phyloP scores from a whole-genome alignment of 352 stramenopile species.

The Phytophthora crassamura region DNA sequence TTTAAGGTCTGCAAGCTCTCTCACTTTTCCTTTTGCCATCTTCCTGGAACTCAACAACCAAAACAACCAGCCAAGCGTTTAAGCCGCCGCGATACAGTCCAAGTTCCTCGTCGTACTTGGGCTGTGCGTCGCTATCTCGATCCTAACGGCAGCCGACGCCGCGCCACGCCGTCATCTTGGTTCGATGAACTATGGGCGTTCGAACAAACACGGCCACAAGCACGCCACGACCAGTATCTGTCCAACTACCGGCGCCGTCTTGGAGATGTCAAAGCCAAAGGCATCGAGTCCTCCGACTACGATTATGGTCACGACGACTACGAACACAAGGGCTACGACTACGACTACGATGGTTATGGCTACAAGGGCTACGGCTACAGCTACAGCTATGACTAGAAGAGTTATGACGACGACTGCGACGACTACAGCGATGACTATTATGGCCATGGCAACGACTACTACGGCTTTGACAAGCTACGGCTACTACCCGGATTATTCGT shows the following conservation, averaged over 20 bases:
- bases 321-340: too few relatives aligned
- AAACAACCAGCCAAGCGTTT: background rate
- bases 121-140: slow-evolving; percentile 19
- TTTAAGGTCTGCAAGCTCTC: background rate
- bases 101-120: slow-evolving; percentile 22
- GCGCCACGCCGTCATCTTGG: too few relatives aligned
- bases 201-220: too few relatives aligned
- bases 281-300: too few relatives aligned
- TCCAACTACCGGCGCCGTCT: too few relatives aligned
- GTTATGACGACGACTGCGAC: slow-evolving; percentile 2
- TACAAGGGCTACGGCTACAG: background rate
- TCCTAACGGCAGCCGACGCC: background rate
- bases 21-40: slow-evolving; percentile 21
- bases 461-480: background rate
- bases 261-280: too few relatives aligned
- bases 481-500: slow-evolving; percentile 11
- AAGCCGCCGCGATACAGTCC: slow-evolving; percentile 21
- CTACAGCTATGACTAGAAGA: slow-evolving; percentile 8
- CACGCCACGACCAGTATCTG: too few relatives aligned
- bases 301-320: too few relatives aligned
- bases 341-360: too few relatives aligned
- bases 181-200: too few relatives aligned
- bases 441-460: background rate
- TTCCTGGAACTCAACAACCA: background rate
- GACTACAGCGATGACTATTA: slow-evolving; percentile 9